Evolutionary conservation across 2,329 filamentous ascomycete genomes (phyloP), one percentile per base, ranked within the genome.

Genomic region (Mycocentrospora acerina): DNA sequence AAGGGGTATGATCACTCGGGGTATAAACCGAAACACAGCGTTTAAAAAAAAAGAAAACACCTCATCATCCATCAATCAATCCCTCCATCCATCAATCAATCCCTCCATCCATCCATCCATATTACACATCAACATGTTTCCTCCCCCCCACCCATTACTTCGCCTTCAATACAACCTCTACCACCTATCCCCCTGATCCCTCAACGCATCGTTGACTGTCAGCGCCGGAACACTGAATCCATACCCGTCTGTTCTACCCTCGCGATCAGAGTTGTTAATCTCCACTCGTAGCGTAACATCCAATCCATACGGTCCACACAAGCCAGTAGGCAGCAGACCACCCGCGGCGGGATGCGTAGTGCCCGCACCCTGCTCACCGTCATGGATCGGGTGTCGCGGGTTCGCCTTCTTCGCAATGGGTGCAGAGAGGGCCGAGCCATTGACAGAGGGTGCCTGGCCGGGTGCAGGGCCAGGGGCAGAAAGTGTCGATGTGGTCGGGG

Each of bases 351-450:
- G 81, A 71, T 96, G 90, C 19, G 71, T 72, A 0, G 89, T 90
- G 3, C 91, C 91, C 0, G 88, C 88, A 31, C 78, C 72, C n/a
- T 81, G 68, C 64, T 96, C 91, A 31, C 91, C 90, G 4, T 71
- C 69, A 62, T 90, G 85, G 26, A 96, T 75, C 16, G 84, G 80
- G 2, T 78, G 73, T 57, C 90, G 86, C 19, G 69, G 66, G 42
- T 76, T 76, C 13, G 1, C 83, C 83, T 69, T 90, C 41, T 42
- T 42, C 24, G 52, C 58, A 0, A 56, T 48, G 1, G 58, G 53
- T 11, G 57, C 42, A 10, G 53, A 55, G 24, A 59, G 34, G 41
- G 46, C 60, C 33, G 60, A 51, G 51, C 57, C 59, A 53, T 58
- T 63, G 46, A 51, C 49, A 9, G 49, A 44, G 3, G 55, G 45